Base-by-base conservation (phyloP, 495 filamentous ascomycete genomes). In the Penicillium atrosanguineum region DNA sequence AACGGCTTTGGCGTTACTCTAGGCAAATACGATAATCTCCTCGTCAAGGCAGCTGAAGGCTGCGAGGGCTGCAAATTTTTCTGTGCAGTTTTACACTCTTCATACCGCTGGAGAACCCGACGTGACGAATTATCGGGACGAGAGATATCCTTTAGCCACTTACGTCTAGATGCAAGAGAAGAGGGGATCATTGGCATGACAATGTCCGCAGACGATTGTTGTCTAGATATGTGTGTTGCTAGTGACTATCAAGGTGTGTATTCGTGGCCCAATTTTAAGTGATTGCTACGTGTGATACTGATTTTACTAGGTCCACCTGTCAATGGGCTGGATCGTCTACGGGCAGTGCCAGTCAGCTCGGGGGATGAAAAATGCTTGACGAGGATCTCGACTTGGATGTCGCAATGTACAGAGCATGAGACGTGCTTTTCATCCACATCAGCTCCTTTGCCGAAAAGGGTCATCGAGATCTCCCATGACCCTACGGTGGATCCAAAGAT, bases 181-280 rank as follows among this genome's bases (percentile, higher is more conserved):
- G 11, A 28, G 31, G 46, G 46, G 14, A 11, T 21, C n/a, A 23
- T 48, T 23, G 46, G 46, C 9, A 48, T 48, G 46, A 48, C 46
- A n/a, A 48, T 48, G 31, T 48, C 46, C 8, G 36, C 15, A 28
- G 46, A 48, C 31, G 46, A 48, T 37, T 37, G 36, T 11, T 48
- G 46, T 38, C 29, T 48, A 16, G 46, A 48, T 16, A 48, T 48
- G 46, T 48, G 46, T 21, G 46, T 48, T 48, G 46, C 31, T 6
- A 44, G 23, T 48, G 46, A 38, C 29, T 48, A 37, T 38, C 16
- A 16, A 37, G 20, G 46, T 48, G 11, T 36, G 6, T 7, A 9
- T n/a, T 9, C 14, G 36, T 28, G 26, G 36, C 9, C 18, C 1
- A 2, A 8, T 31, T 7, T 9, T 8, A 9, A 6, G 3, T 31